Conservation (phyloP, 2,329 filamentous ascomycete species). For the Fusarium acutatum region DNA sequence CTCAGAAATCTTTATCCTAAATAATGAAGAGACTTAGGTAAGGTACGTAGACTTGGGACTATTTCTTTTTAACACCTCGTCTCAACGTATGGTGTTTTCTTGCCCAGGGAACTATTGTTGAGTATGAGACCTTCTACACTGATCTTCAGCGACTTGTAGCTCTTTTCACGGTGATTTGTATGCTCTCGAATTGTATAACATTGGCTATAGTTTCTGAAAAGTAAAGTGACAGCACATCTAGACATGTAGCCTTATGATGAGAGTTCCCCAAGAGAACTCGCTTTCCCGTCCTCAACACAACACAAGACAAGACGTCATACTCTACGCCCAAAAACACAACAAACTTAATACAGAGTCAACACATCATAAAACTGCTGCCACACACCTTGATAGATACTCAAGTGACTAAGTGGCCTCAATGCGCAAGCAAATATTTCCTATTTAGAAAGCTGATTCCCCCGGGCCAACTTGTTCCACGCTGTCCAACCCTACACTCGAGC, state of each 20-base stretch:
- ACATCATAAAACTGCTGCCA: not conserved
- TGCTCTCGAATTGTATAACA: not conserved
- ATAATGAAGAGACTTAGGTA: not conserved
- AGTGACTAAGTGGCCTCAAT: fast-evolving
- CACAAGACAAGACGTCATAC: not conserved
- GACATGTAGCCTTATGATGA: fast-evolving
- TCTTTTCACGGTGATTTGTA: not conserved
- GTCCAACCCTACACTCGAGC: not conserved
- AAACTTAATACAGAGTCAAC: not conserved
- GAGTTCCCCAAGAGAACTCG: too few species aligned
- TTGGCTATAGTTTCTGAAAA: not conserved
- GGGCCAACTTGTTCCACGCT: not conserved
- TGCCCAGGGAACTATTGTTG: not conserved
- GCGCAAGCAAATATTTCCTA: fast-evolving
- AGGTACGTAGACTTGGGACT: not conserved
- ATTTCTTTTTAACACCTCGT: not conserved
- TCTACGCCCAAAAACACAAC: not conserved
- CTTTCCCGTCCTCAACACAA: not conserved
- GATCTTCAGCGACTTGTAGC: not conserved
- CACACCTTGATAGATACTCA: not conserved
- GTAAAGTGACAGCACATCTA: too few species aligned
- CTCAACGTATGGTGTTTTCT: not conserved
- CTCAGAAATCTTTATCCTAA: not conserved
- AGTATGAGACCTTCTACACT: not conserved
- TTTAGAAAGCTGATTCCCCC: not conserved